Base-by-base conservation (phyloP, 352 stramenopile genomes). In the Phytophthora constricta region DNA sequence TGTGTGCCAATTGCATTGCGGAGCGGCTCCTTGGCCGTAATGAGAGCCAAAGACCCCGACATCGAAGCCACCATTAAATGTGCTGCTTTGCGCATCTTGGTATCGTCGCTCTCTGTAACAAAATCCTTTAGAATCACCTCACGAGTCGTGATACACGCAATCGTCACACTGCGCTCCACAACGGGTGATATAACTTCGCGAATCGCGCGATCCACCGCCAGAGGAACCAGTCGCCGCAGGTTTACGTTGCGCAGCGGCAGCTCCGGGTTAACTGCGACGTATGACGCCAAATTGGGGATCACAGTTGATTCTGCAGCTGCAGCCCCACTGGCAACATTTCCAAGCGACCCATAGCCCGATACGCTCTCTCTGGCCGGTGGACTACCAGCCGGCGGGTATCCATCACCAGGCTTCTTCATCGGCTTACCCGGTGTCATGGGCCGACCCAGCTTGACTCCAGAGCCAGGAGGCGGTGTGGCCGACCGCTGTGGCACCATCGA, bases 91-190 rank as follows among this genome's bases (percentile, higher is more conserved):
- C 95, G 86, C 93, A 99, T 98, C 79, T 99, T 99, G 7, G 87
- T 86, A 58, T 97, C 88, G 58, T 97, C 89, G 5, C 70, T 81
- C 70, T 99, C 98, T 49, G 97, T 98, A n/a, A 96, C 97, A 86
- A 99, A 99, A 69, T 99, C 98, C 72, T 99, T 99, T 3, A 98
- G 82, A n/a, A 99, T 96, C 50, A 99, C 93, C 70, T 99, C 96
- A 31, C 88, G 86, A 22, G 96, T 98, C 7, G 98, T 99, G 62
- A 99, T 99, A 74, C 96, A 99, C 33, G 97, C 98, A 76, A 99
- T 99, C 5, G 96, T 99, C 20, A 99, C 97, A 70, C 95, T 99
- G 48, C 97, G 94, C 77, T 99, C 97, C 19, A 99, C 97, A 22
- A 99, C 98, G 7, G 97, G 96, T 68, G 98, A 98, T 56, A 99